These are phyloP conservation scores for Rhododendron vialii DNA, from an alignment of 148 eudicot genomes.

Conservation along the genomic window DNA sequence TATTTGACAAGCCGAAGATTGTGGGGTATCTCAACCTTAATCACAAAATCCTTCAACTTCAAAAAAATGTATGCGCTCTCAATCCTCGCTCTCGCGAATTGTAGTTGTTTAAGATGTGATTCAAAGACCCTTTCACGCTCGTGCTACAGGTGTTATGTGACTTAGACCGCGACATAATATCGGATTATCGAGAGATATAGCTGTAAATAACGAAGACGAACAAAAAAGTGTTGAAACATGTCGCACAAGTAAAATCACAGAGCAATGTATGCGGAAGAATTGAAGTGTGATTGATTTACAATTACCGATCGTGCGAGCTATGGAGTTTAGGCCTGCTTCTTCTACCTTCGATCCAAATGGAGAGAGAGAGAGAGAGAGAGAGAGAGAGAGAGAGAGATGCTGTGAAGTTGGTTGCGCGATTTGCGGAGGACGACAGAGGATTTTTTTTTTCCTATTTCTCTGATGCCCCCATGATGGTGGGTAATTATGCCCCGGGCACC, in stretches of 20 bases:
- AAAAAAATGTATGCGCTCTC: no score
- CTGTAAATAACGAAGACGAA: neutral
- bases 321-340: neutral
- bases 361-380: neutral
- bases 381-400: neutral
- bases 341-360: slow-evolving; percentile 1
- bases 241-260: neutral
- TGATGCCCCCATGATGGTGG: neutral
- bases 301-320: neutral
- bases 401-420: neutral
- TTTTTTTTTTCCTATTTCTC: neutral
- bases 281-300: neutral
- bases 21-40: neutral
- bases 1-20: neutral
- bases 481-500: neutral
- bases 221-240: neutral
- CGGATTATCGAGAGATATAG: neutral
- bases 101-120: neutral
- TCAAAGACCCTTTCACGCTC: neutral
- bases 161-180: no score
- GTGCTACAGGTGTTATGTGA: no score
- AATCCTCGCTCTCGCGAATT: neutral
- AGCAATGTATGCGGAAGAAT: neutral
- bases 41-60: neutral
- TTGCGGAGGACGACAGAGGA: neutral